Percentiles rank a stretch among this genome's conserved stretches.
These are phyloP conservation scores for Corymbia calophylla DNA, from an alignment of 441 rosid species.

Conservation along the genomic window DNA sequence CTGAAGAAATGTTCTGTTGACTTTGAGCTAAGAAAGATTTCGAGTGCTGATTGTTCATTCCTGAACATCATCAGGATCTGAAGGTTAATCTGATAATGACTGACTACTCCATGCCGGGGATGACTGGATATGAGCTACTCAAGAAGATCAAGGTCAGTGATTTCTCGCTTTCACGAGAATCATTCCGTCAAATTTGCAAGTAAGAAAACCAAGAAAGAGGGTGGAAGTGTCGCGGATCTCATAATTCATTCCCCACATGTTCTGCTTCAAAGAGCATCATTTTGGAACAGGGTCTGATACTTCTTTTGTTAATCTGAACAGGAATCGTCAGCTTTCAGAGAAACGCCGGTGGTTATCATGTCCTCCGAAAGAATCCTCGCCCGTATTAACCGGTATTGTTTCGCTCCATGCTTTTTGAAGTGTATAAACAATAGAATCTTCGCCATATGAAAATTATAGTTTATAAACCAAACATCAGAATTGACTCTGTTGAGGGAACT, in stretches of 20 bases:
- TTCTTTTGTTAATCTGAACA: conserved; percentile 8
- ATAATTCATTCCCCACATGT: background rate
- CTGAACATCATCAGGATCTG: conserved; percentile 43
- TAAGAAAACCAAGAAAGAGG: background rate
- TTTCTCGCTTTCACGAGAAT: background rate
- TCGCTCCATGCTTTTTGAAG: background rate
- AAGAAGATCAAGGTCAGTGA: conserved; percentile 71
- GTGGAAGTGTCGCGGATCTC: background rate
- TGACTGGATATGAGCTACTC: conserved; percentile 91
- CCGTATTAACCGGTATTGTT: conserved; percentile 54
- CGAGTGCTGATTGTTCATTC: background rate
- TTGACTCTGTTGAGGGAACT: background rate
- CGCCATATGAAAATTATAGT: background rate
- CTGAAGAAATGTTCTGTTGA: background rate
- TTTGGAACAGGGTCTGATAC: background rate
- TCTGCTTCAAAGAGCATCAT: background rate
- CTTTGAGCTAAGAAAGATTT: background rate
- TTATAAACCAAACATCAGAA: background rate
- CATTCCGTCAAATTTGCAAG: background rate
- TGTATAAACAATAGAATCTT: background rate
- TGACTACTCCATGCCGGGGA: conserved; percentile 95
- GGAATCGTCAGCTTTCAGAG: conserved; percentile 75
- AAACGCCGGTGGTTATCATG: conserved; percentile 91
- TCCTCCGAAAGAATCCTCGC: conserved; percentile 80
- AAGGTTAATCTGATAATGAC: conserved; percentile 92